These are phyloP conservation scores for Patellaria atrata DNA, from an alignment of 495 filamentous ascomycete genomes.

Conservation along the genomic window DNA sequence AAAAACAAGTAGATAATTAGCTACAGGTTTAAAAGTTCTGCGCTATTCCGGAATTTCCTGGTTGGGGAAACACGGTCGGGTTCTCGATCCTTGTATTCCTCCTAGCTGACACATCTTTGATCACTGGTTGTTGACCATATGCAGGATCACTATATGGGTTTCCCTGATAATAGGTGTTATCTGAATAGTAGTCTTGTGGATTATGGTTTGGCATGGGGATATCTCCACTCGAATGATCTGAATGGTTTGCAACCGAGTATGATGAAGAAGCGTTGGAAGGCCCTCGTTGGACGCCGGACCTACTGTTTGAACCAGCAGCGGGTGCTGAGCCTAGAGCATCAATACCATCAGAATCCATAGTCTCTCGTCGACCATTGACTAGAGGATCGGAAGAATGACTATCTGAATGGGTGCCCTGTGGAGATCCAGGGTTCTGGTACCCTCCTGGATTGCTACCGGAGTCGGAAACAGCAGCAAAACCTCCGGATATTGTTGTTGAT, in stretches of 20 bases:
- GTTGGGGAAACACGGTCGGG: constrained; percentile 69
- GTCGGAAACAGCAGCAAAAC: constrained; percentile 59
- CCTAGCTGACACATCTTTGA: constrained; percentile 82
- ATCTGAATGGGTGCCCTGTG: constrained; percentile 54
- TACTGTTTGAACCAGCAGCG: constrained; percentile 46
- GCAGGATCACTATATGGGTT: constrained; percentile 41
- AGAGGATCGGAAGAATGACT: constrained; percentile 57
- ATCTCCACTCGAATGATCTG: constrained; percentile 75
- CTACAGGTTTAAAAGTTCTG: constrained; percentile 93
- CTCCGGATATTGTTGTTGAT: constrained; percentile 77
- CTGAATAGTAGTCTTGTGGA: constrained; percentile 38
- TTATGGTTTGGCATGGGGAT: constrained; percentile 40
- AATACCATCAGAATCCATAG: constrained; percentile 34
- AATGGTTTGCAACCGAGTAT: constrained; percentile 70
- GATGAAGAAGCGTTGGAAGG: constrained; percentile 94
- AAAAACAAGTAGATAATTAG: no score
- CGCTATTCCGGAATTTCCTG: constrained; percentile 87
- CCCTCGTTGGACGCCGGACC: constrained; percentile 64
- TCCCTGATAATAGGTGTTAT: constrained; percentile 38
- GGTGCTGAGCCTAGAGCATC: constrained; percentile 62
- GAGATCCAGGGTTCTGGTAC: constrained; percentile 45
- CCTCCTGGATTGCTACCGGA: constrained; percentile 39
- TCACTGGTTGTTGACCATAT: constrained; percentile 59
- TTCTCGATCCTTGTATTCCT: constrained; percentile 91
- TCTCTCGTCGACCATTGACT: constrained; percentile 38